Conservation (phyloP, 176 grass and related monocot genomes). For the Zizania latifolia region DNA sequence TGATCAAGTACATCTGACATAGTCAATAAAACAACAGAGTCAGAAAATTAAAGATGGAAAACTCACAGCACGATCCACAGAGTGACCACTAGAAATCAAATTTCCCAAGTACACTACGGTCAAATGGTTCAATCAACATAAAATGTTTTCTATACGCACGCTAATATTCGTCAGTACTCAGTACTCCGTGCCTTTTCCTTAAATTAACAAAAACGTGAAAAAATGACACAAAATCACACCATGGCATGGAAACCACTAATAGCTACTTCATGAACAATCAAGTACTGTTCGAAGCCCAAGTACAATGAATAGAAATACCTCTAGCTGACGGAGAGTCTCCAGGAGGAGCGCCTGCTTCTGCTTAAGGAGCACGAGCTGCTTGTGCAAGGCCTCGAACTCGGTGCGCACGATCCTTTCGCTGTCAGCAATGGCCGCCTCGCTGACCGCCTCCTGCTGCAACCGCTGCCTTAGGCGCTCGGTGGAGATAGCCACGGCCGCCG, state of each 20-base stretch:
- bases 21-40: constrained; percentile 13
- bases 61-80: neutral
- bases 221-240: neutral
- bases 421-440: constrained; percentile 59
- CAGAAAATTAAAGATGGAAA: constrained; percentile 3
- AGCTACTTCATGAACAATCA: neutral
- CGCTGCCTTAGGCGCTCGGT: constrained; percentile 71
- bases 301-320: constrained; percentile 49
- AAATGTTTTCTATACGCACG: no score
- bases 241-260: neutral
- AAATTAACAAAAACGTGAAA: constrained; percentile 19
- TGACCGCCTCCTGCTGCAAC: constrained; percentile 64
- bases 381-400: constrained; percentile 83
- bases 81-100: neutral
- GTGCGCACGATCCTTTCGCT: constrained; percentile 68
- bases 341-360: constrained; percentile 66
- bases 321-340: constrained; percentile 82
- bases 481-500: constrained; percentile 45
- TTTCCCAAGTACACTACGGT: neutral
- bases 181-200: constrained; percentile 7
- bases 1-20: constrained; percentile 4
- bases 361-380: constrained; percentile 68
- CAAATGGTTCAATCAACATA: constrained; percentile 12
- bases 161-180: no score
- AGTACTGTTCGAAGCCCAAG: neutral